A percentile compares a stretch with the other conserved stretches of the same genome.
These are phyloP conservation scores for Alternaria triticina DNA, from an alignment of 2,329 filamentous ascomycete genomes.

Conservation along the genomic window DNA sequence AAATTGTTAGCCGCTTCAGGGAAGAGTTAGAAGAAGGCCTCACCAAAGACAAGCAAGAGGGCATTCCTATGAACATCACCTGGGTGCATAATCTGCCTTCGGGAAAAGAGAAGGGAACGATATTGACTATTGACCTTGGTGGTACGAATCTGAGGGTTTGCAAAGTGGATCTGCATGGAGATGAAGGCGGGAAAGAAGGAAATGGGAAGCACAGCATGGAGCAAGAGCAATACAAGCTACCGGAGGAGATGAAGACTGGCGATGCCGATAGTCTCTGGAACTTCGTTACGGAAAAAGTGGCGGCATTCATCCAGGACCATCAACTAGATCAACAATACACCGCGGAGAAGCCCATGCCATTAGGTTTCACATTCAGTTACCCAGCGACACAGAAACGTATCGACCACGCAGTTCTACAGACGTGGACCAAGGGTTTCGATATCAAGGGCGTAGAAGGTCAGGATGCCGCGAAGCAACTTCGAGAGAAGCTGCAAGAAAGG, in stretches of 20 bases:
- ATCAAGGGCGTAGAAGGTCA: constrained; percentile 89
- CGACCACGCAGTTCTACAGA: constrained; percentile 88
- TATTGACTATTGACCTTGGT: constrained; percentile 91
- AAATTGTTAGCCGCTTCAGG: constrained; percentile 29
- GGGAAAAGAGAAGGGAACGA: constrained; percentile 86
- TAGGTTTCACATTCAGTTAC: constrained; percentile 97
- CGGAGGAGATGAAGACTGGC: constrained; percentile 87
- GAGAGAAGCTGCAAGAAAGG: constrained; percentile 74
- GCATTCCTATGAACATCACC: constrained; percentile 87
- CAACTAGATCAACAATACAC: constrained; percentile 69
- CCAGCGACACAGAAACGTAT: constrained; percentile 93
- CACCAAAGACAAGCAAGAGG: constrained; percentile 22
- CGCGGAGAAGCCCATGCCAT: constrained; percentile 70
- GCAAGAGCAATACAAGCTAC: constrained; percentile 95
- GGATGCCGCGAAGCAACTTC: constrained; percentile 88
- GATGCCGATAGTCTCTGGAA: constrained; percentile 88
- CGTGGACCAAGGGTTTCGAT: constrained; percentile 98
- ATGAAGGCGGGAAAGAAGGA: constrained; percentile 75
- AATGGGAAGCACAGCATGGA: constrained; percentile 70
- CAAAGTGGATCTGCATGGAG: constrained; percentile 85
- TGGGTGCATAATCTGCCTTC: constrained; percentile 93
- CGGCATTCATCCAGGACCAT: constrained; percentile 88
- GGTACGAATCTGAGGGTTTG: constrained; percentile 96
- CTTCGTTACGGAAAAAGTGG: constrained; percentile 89
- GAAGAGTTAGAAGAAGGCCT: constrained; percentile 36